Conservation (phyloP, 2,329 filamentous ascomycete species). For the Cladophialophora psammophila region DNA sequence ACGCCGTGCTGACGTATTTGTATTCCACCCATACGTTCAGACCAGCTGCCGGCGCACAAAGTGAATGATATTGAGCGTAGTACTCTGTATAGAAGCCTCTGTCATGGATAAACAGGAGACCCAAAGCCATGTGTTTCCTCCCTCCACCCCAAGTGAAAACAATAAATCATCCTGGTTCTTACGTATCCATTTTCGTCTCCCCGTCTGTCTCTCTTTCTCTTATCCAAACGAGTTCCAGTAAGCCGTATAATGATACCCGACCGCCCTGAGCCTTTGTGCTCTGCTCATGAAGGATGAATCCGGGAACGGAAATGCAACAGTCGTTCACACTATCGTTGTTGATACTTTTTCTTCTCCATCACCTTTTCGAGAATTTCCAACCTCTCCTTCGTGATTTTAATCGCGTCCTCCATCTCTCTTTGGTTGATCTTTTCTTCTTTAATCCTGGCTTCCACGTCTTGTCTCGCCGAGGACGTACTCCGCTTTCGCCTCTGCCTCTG, state of each 20-base stretch:
- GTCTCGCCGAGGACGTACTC: conserved; percentile 41
- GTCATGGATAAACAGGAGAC: not conserved
- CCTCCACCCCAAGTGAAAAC: not conserved
- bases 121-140: conserved; percentile 1
- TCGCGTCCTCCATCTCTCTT: conserved; percentile 78
- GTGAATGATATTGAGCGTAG: not conserved
- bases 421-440: conserved; percentile 74
- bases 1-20: too few relatives aligned
- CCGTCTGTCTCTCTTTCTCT: not conserved
- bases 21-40: too few relatives aligned
- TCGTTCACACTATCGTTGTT: not conserved
- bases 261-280: not conserved
- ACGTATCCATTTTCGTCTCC: not conserved
- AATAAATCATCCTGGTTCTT: not conserved
- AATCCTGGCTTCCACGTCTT: conserved; percentile 63
- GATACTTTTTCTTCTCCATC: conserved; percentile 58
- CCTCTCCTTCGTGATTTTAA: conserved; percentile 85
- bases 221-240: not conserved
- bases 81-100: not conserved
- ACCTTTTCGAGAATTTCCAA: conserved; percentile 78
- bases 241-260: not conserved
- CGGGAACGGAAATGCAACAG: not conserved
- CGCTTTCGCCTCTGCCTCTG: conserved; percentile 40
- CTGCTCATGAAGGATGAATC: not conserved
- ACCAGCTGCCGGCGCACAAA: not conserved